Base-by-base conservation (phyloP, 2,329 filamentous ascomycete genomes). In the Bipolaris zeicola region DNA sequence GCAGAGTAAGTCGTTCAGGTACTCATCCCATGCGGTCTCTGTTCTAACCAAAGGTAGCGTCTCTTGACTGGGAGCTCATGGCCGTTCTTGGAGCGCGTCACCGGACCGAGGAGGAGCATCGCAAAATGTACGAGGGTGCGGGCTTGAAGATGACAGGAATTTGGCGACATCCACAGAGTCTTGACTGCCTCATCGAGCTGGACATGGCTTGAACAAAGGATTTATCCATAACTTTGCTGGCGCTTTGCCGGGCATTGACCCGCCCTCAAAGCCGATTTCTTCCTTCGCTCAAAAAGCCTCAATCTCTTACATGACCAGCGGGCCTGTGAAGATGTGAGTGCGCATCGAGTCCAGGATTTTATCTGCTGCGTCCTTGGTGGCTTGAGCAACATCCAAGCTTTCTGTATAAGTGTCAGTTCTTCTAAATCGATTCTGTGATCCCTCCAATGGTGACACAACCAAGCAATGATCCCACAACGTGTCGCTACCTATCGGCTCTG, bases 31-130 rank as follows among this genome's bases (percentile, higher is more conserved):
- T 42, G 37, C 0, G 5, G 3, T 34, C 1, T 20, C 0, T n/a
- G 6, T 6, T 34, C 54, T 64, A 22, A 63, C 36, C 14, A 13
- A 20, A 8, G 1, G 5, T 13, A 64, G 62, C 67, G 0, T 57
- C 57, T 43, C 60, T 70, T 14, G 67, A 69, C 41, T 70, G 66
- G 67, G 63, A 69, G 45, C 59, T 70, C 5, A 70, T 69, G 67
- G 56, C 52, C 3, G 45, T 38, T 41, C 59, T 70, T 26, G 66
- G 65, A 8, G 56, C 66, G 1, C 59, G 67, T 5, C 67, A 70
- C n/a, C 52, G 67, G 18, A 70, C 66, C 0, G 63, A 61, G 41
- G 60, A 57, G 16, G 64, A 68, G 45, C 66, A 70, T 39, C 24
- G 49, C 5, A 55, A 52, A 22, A 33, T 70, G 46, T 70, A 68